phyloP scores from a whole-genome alignment of 306 rosid genomes.

The Medicago truncatula region MtrunA17r5.0-ANR NC_053046.1:27829501-27830000 shows the following conservation, averaged over 20 bases:
- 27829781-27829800: neutral
- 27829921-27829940: no score
- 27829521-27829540: neutral
- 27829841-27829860: no score
- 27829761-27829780: neutral
- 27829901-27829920: no score
- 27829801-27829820: neutral
- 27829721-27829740: conserved; percentile 14
- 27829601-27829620: conserved; percentile 33
- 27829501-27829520: neutral
- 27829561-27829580: conserved; percentile 15
- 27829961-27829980: no score
- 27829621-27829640: conserved; percentile 52
- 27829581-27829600: conserved; percentile 36
- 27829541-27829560: neutral
- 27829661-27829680: conserved; percentile 56
- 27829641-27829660: conserved; percentile 48
- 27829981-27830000: no score
- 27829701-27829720: neutral
- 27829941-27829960: no score
- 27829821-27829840: no score
- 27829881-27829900: no score
- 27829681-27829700: conserved; percentile 56
- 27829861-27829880: no score
- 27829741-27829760: neutral